Evolutionary conservation across 1,284 basidiomycete species (phyloP).

Genomic region (Ganoderma resinaceum): DNA sequence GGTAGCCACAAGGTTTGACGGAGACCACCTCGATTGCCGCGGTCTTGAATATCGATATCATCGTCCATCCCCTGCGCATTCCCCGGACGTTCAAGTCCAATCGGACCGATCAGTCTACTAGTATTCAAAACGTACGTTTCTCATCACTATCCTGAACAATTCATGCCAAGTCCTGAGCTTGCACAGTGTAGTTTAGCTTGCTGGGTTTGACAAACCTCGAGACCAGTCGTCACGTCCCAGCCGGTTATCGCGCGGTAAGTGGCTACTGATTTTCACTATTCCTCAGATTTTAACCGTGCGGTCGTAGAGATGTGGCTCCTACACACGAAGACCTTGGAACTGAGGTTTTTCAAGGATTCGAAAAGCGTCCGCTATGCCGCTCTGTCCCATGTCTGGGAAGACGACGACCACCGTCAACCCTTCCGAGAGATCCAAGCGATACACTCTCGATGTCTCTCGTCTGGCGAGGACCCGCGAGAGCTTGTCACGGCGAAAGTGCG

Average conservation of each 20-base stretch:
- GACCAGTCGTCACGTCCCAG: too few species aligned
- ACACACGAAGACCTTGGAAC: not conserved
- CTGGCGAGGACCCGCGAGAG: not conserved
- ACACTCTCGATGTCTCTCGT: not conserved
- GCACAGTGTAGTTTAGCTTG: not conserved
- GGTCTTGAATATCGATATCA: not conserved
- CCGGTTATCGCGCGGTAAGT: not conserved
- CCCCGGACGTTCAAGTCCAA: not conserved
- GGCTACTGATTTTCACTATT: not conserved
- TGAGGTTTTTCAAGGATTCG: not conserved
- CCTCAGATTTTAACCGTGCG: not conserved
- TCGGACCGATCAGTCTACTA: not conserved
- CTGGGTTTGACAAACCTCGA: too few species aligned
- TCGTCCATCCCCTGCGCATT: not conserved
- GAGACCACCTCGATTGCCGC: too few species aligned
- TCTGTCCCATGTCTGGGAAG: not conserved
- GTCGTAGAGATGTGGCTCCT: not conserved
- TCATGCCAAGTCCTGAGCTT: not conserved
- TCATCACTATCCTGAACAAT: not conserved
- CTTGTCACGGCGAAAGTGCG: not conserved
- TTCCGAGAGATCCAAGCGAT: not conserved
- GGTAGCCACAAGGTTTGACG: too few species aligned
- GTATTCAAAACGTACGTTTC: not conserved
- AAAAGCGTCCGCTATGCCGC: not conserved
- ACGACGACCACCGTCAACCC: not conserved